Evolutionary conservation across 2,329 filamentous ascomycete genomes (phyloP).

Genomic region (Pseudogymnoascus sp.): DNA sequence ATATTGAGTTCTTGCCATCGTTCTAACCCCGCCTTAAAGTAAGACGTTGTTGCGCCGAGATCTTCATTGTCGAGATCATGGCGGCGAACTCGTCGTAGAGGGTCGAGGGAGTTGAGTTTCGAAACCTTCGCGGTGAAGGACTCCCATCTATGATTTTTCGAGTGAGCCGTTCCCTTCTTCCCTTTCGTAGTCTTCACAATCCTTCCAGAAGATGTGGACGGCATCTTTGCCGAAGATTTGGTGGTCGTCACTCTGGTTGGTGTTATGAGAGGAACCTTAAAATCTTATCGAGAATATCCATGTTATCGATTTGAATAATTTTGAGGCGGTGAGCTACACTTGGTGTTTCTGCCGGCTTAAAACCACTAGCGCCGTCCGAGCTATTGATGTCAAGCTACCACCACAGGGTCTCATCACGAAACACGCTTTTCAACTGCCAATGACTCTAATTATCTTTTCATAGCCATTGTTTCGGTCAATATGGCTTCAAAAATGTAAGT

Average conservation of each 20-base stretch:
- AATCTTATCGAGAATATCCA: slow-evolving; percentile 9
- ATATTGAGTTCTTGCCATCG: slow-evolving; percentile 92
- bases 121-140: slow-evolving; percentile 84
- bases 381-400: not conserved
- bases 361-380: not conserved
- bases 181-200: slow-evolving; percentile 62
- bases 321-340: slow-evolving; percentile 4
- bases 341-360: slow-evolving; percentile 7
- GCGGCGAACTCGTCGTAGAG: slow-evolving; percentile 79
- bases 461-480: not conserved
- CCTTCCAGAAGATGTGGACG: slow-evolving; percentile 54
- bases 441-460: not conserved
- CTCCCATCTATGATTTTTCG: slow-evolving; percentile 83
- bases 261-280: slow-evolving; percentile 6
- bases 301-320: slow-evolving; percentile 8
- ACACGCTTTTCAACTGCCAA: not conserved
- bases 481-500: slow-evolving; percentile 52
- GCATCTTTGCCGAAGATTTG: slow-evolving; percentile 39
- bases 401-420: not conserved
- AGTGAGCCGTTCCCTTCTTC: slow-evolving; percentile 63
- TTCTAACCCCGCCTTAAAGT: slow-evolving; percentile 72
- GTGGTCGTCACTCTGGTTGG: slow-evolving; percentile 7
- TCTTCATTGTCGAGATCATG: slow-evolving; percentile 76
- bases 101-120: slow-evolving; percentile 83
- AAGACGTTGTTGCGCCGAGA: slow-evolving; percentile 68